These are phyloP conservation scores for Prototheca wickerhamii DNA, from an alignment of 163 green algal genomes.

Conservation along the genomic window DNA sequence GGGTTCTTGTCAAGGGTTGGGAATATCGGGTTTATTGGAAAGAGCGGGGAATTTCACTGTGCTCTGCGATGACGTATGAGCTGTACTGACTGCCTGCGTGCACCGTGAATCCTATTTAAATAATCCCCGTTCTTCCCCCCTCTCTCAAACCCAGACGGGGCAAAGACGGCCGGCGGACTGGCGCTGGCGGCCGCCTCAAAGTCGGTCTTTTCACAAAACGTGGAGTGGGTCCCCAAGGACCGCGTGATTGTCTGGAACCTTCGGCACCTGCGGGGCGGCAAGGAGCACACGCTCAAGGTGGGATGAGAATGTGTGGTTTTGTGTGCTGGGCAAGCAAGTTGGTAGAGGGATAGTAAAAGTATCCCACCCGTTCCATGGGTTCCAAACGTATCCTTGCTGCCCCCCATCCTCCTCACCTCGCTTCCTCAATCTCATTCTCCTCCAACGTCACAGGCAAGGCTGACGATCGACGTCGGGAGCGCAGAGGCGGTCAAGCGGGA, in stretches of 20 bases:
- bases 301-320: too few species aligned
- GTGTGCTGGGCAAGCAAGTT: too few species aligned
- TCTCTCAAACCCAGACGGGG: not conserved
- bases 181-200: constrained; percentile 4
- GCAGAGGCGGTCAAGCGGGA: constrained; percentile 39
- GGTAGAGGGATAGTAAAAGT: too few species aligned
- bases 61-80: too few species aligned
- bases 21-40: not conserved
- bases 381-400: too few species aligned
- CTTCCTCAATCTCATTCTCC: not conserved
- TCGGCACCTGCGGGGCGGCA: constrained; percentile 59
- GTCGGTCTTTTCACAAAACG: constrained; percentile 36
- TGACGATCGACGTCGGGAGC: constrained; percentile 43
- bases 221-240: constrained; percentile 72
- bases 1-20: not conserved
- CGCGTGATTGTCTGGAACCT: constrained; percentile 76
- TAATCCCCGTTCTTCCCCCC: not conserved
- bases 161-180: constrained; percentile 2
- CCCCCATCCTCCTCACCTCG: not conserved
- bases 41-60: too few species aligned
- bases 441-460: constrained; percentile 33
- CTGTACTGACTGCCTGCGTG: too few species aligned
- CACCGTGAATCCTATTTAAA: too few species aligned
- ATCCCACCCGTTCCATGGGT: too few species aligned
- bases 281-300: constrained; percentile 40